Base-by-base conservation (phyloP, 169 alveolate species). In the Plasmodium yoelii region DNA sequence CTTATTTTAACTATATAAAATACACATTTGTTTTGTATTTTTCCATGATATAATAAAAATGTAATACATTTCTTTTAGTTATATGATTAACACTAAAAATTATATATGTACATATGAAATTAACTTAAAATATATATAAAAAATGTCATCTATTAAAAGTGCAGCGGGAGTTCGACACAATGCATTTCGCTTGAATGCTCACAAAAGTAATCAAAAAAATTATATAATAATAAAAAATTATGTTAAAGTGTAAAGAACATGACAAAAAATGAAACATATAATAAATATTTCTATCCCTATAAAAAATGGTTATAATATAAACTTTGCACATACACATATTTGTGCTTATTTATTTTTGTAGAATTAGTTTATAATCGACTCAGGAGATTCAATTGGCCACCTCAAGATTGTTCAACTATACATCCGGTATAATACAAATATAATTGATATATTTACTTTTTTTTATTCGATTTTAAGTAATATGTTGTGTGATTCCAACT, bases 321-420 rank as follows among this genome's bases (percentile, higher is more conserved):
- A 34, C 59, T 13, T 12, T 22, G 19, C 59, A 13, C 4, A 51
- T 2, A 15, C 26, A 22, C 53, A 70, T 70, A 42, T 70, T 18
- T 19, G 49, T 39, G 24, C 19, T 12, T 59, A 3, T 42, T n/a
- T 57, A 28, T 56, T 59, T 73, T 73, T 55, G 64, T 19, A 80
- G 90, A 67, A 60, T 28, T 80, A 34, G 60, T 80, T 55, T 80
- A 80, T 49, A 80, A 80, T 47, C 90, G 90, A 13, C 53, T 80
- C 65, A 64, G 73, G 56, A 65, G 90, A 67, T 80, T 80, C 71
- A 80, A 80, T 44, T 80, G 90, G 90, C 90, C 90, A 46, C 90
- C 90, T 55, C 56, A 65, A 60, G 90, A 67, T 26, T 65, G 84
- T 60, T 80, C 90, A 42, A 60, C 90, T 15, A 80, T 80, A 80